These are phyloP conservation scores for Hermanozyma aechmeae DNA, from an alignment of 805 yeast genomes.

Conservation along the genomic window DNA sequence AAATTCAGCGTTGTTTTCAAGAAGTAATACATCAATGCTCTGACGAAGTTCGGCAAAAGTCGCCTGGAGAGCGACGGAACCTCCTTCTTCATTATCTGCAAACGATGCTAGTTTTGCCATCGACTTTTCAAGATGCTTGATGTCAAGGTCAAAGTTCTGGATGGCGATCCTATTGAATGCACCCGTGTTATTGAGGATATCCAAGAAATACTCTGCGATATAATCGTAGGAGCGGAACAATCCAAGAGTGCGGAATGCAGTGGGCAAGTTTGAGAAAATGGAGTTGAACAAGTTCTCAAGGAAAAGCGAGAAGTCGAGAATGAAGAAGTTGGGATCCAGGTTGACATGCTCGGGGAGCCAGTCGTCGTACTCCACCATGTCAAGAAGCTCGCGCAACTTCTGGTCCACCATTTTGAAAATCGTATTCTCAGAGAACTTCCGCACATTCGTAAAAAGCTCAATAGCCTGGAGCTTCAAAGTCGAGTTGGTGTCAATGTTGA, in stretches of 20 bases:
- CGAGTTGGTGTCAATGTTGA: slow-evolving; percentile 31
- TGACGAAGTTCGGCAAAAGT: slow-evolving; percentile 77
- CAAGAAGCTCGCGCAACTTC: slow-evolving; percentile 71
- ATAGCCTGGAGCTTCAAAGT: slow-evolving; percentile 39
- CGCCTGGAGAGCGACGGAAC: slow-evolving; percentile 50
- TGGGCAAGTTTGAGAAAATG: slow-evolving; percentile 75
- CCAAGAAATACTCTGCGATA: slow-evolving; percentile 61
- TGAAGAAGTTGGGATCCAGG: slow-evolving; percentile 59
- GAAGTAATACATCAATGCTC: slow-evolving; percentile 59
- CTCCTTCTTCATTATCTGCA: slow-evolving; percentile 15
- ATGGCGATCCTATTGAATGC: slow-evolving; percentile 53
- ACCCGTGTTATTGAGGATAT: slow-evolving; percentile 46
- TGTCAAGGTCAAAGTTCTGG: slow-evolving; percentile 69
- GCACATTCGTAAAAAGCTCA: slow-evolving; percentile 44
- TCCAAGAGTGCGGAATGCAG: slow-evolving; percentile 66
- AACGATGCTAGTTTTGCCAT: slow-evolving; percentile 30
- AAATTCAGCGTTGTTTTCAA: slow-evolving; percentile 58
- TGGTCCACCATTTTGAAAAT: slow-evolving; percentile 76
- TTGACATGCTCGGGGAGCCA: slow-evolving; percentile 54
- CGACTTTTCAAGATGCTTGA: slow-evolving; percentile 61
- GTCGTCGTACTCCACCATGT: slow-evolving; percentile 70
- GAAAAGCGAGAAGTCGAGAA: slow-evolving; percentile 78
- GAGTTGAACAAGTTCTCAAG: slow-evolving; percentile 79
- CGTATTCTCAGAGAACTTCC: slow-evolving; percentile 68
- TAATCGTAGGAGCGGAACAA: slow-evolving; percentile 82